Evolutionary conservation across 768 basidiomycete genomes (phyloP).

Genomic region (Arthromyces matolae): DNA sequence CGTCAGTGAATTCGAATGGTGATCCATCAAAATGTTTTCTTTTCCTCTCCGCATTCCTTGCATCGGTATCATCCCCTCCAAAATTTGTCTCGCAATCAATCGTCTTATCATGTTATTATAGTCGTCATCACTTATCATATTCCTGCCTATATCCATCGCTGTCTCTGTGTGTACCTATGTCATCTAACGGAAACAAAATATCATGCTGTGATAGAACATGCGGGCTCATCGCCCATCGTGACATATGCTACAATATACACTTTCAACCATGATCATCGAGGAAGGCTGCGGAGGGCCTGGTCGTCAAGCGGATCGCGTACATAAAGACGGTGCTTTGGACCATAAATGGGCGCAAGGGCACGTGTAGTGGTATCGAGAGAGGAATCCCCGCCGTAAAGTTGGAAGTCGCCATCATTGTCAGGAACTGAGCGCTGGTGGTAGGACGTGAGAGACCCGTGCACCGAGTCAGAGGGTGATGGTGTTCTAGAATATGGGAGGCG

Average conservation of each 20-base stretch:
- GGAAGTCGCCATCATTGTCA: too few relatives aligned
- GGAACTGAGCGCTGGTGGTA: too few relatives aligned
- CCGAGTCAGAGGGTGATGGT: constrained; percentile 1
- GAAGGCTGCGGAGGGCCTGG: constrained; percentile 48
- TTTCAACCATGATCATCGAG: constrained; percentile 14
- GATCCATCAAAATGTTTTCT: constrained; percentile 5
- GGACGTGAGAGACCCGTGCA: neutral
- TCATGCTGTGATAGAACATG: too few relatives aligned
- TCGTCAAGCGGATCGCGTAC: constrained; percentile 62
- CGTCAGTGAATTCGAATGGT: constrained; percentile 42
- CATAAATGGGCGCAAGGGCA: constrained; percentile 58
- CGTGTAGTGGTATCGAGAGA: too few relatives aligned
- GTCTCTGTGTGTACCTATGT: too few relatives aligned
- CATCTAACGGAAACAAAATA: too few relatives aligned
- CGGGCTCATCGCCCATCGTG: constrained; percentile 26
- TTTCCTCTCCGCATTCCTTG: constrained; percentile 1
- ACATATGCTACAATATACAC: neutral
- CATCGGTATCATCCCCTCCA: neutral
- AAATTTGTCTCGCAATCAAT: constrained; percentile 3
- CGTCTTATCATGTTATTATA: constrained; percentile 7
- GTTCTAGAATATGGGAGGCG: neutral
- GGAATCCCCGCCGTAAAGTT: too few relatives aligned
- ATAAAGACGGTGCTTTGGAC: constrained; percentile 51
- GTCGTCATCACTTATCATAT: constrained; percentile 17
- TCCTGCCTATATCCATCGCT: constrained; percentile 14